Evolutionary conservation across 78 protist genomes (phyloP), one percentile per base, ranked within the genome.

Genomic region (Dictyostelium intermedium): DNA sequence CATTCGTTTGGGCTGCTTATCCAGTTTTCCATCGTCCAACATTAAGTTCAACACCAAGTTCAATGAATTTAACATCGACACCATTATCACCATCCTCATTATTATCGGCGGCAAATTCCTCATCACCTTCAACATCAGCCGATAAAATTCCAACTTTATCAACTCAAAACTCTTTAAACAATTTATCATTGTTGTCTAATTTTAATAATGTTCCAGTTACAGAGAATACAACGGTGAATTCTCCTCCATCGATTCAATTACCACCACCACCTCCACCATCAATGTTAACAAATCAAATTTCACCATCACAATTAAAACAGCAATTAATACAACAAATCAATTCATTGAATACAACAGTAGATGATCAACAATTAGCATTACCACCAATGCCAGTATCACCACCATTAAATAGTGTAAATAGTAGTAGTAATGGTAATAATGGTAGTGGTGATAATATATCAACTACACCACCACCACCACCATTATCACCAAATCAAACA

Each of bases 11-110:
- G 94, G 87, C 81, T 11, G 94, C 77, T 25, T 80, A 89, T 80
- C 94, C 94, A 23, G 94, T 89, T 20, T 89, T 89, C 60, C 94
- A 89, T 32, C 13, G 94, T 18, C 94, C 94, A 35, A 69, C 94
- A 23, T 82, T 82, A 60, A 3, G 20, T 14, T 63, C 93, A 61
- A 53, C 47, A 5, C 74, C 50, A 50, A 23, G 53, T 32, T 81
- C 94, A 25, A 60, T 81, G 23, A 89, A 80, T 47, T 83, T 89
- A 60, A 56, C 63, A 7, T 11, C 63, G 7, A n/a, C 23, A n/a
- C 32, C 74, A n/a, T 6, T 56, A 76, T 76, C 92, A 66, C 32
- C 63, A 72, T 6, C 70, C 6, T 35, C 84, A 25, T 37, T 25
- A 16, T 14, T 43, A 16, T n/a, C 83, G 18, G 61, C 25, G 25